These are phyloP conservation scores for Panicum hallii DNA, from an alignment of 202 grass and related monocot species.

Conservation along the genomic window DNA sequence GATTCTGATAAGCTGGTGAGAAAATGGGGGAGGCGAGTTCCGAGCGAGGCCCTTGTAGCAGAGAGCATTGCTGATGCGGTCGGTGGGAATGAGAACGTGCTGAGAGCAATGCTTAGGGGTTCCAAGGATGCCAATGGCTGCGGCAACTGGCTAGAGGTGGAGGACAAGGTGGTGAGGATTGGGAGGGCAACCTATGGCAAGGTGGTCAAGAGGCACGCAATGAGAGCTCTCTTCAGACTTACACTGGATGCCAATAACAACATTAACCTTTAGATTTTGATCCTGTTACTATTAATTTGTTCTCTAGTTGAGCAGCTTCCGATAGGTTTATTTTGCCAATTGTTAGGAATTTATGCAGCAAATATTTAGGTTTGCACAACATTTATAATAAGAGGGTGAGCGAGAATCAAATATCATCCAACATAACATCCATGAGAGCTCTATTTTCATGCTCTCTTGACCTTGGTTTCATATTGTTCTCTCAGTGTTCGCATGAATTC, in stretches of 20 bases:
- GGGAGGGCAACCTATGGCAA: slow-evolving; percentile 76
- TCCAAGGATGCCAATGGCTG: slow-evolving; percentile 53
- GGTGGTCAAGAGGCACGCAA: slow-evolving; percentile 77
- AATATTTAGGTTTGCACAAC: slow-evolving; percentile 45
- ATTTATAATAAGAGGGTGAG: slow-evolving; percentile 17
- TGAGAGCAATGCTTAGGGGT: slow-evolving; percentile 62
- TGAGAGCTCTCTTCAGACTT: slow-evolving; percentile 68
- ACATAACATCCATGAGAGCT: slow-evolving; percentile 25
- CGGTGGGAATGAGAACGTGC: slow-evolving; percentile 60
- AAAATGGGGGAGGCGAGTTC: slow-evolving; percentile 71
- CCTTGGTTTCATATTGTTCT: slow-evolving; percentile 30
- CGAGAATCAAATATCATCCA: slow-evolving; percentile 8
- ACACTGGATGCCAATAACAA: slow-evolving; percentile 34
- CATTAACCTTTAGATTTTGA: slow-evolving; percentile 45
- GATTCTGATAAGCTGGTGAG: slow-evolving; percentile 66
- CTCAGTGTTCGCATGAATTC: slow-evolving; percentile 7
- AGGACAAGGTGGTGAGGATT: slow-evolving; percentile 77
- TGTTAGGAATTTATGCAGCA: slow-evolving; percentile 22
- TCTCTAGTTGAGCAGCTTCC: not conserved
- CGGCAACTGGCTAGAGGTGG: slow-evolving; percentile 61
- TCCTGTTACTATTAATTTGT: not conserved
- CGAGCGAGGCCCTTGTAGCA: slow-evolving; percentile 43
- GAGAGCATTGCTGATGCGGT: slow-evolving; percentile 56
- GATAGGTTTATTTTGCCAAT: not conserved
- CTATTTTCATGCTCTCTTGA: slow-evolving; percentile 48